A percentile compares a stretch with the other conserved stretches of the same genome.
Evolutionary conservation across 352 stramenopile genomes (phyloP).

Genomic region (Phytophthora citricola): DNA sequence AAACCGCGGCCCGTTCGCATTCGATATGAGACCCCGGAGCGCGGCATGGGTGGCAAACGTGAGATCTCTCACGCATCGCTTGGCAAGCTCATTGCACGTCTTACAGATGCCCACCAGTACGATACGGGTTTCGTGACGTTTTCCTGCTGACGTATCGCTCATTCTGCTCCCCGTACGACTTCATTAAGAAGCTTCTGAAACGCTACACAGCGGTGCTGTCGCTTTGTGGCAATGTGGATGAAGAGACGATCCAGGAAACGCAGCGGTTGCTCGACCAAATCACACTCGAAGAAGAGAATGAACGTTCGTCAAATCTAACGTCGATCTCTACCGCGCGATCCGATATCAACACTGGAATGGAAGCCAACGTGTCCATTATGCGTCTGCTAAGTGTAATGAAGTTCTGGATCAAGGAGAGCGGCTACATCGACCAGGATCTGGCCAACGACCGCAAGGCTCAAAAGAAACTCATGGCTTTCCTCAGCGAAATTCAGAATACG

Average conservation of each 20-base stretch:
- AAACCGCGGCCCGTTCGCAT: slow-evolving; percentile 69
- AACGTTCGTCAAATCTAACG: slow-evolving; percentile 60
- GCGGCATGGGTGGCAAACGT: slow-evolving; percentile 67
- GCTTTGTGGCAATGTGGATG: slow-evolving; percentile 57
- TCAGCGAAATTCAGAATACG: slow-evolving; percentile 80
- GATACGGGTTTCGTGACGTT: slow-evolving; percentile 85
- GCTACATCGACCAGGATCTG: slow-evolving; percentile 84
- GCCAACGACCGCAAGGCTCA: slow-evolving; percentile 67
- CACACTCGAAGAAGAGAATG: slow-evolving; percentile 62
- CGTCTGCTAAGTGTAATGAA: slow-evolving; percentile 86
- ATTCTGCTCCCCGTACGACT: slow-evolving; percentile 86
- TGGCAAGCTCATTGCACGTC: slow-evolving; percentile 80
- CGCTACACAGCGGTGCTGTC: slow-evolving; percentile 80
- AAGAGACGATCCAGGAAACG: slow-evolving; percentile 62
- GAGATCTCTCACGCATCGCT: slow-evolving; percentile 90
- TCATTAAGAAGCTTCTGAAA: slow-evolving; percentile 90
- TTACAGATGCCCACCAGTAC: slow-evolving; percentile 88
- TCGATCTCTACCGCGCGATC: slow-evolving; percentile 75
- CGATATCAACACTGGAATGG: slow-evolving; percentile 82
- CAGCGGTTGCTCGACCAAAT: slow-evolving; percentile 75
- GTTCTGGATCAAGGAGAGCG: slow-evolving; percentile 90
- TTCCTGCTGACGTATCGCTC: slow-evolving; percentile 86
- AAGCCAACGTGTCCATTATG: slow-evolving; percentile 89
- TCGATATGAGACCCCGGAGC: slow-evolving; percentile 72
- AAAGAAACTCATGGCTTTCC: slow-evolving; percentile 76